Percentiles rank a stretch among this genome's conserved stretches.
These are phyloP conservation scores for Ganoderma lucidum DNA, from an alignment of 1,284 basidiomycete species.

Conservation along the genomic window DNA sequence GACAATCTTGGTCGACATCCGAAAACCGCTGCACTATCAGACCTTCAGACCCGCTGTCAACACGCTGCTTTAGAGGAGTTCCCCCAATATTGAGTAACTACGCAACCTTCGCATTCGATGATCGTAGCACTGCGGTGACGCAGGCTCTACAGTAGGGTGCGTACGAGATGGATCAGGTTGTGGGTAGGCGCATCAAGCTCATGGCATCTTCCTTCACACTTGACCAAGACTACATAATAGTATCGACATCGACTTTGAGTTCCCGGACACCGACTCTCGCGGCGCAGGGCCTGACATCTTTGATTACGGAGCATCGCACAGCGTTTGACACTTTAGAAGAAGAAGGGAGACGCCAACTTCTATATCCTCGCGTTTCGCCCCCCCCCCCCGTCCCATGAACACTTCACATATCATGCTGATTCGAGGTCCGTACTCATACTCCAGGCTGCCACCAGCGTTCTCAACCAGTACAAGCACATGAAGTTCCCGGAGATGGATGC, in stretches of 20 bases:
- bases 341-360: conserved; percentile 66
- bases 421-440: neutral
- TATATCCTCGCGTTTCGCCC: conserved; percentile 62
- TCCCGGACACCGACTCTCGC: conserved; percentile 56
- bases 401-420: neutral
- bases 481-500: conserved; percentile 78
- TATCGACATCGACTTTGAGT: conserved; percentile 79
- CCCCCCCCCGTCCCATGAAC: too few relatives aligned
- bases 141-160: too few relatives aligned
- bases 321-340: conserved; percentile 59
- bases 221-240: conserved; percentile 54
- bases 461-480: conserved; percentile 71
- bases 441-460: conserved; percentile 59
- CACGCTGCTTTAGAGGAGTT: too few relatives aligned
- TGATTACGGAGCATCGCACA: conserved; percentile 63
- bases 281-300: conserved; percentile 65
- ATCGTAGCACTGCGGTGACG: conserved; percentile 88
- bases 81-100: too few relatives aligned
- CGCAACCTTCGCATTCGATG: conserved; percentile 40
- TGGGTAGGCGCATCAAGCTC: too few relatives aligned
- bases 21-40: too few relatives aligned
- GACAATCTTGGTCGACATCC: too few relatives aligned
- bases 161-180: too few relatives aligned
- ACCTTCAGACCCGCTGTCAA: too few relatives aligned
- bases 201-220: too few relatives aligned